A percentile compares a stretch with the other conserved stretches of the same genome.
Conservation (phyloP, 139 green algal genomes). For the Penium margaritaceum region DNA sequence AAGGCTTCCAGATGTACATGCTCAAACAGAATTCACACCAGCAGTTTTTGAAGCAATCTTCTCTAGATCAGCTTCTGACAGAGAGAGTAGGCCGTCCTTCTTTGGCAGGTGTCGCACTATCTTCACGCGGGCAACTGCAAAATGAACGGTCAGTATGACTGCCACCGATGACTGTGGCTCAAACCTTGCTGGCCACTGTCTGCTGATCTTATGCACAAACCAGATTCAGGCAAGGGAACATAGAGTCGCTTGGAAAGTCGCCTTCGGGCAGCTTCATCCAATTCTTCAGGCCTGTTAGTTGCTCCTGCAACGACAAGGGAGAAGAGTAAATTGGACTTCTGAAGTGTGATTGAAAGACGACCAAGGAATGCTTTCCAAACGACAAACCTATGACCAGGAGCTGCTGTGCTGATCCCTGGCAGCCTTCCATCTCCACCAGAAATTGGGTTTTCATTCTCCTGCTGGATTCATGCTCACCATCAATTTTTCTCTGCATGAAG, state of each 20-base stretch:
- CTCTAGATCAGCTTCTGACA: too few relatives aligned
- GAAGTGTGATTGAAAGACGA: background rate
- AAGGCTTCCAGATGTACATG: too few relatives aligned
- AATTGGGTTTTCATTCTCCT: constrained; percentile 93
- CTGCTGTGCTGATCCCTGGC: constrained; percentile 5
- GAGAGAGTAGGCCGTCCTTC: too few relatives aligned
- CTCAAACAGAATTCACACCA: too few relatives aligned
- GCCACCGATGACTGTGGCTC: too few relatives aligned
- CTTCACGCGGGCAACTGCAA: too few relatives aligned
- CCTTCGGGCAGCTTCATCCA: constrained; percentile 88
- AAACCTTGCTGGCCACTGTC: too few relatives aligned
- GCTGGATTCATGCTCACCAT: constrained; percentile 87
- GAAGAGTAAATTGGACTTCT: background rate
- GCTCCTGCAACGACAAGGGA: constrained; percentile 59
- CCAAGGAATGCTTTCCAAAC: background rate
- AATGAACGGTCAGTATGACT: too few relatives aligned
- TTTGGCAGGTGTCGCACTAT: too few relatives aligned
- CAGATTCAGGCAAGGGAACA: constrained; percentile 93
- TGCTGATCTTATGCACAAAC: too few relatives aligned
- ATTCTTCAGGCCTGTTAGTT: constrained; percentile 92
- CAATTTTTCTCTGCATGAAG: constrained; percentile 60
- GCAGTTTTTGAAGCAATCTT: too few relatives aligned
- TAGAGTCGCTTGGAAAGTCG: constrained; percentile 98
- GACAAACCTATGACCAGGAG: constrained; percentile 42
- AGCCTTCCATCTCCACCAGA: constrained; percentile 91